Percentiles rank a stretch among this genome's conserved stretches.
Evolutionary conservation across 2,329 filamentous ascomycete species (phyloP).

Genomic region (Aspergillus flavus): DNA sequence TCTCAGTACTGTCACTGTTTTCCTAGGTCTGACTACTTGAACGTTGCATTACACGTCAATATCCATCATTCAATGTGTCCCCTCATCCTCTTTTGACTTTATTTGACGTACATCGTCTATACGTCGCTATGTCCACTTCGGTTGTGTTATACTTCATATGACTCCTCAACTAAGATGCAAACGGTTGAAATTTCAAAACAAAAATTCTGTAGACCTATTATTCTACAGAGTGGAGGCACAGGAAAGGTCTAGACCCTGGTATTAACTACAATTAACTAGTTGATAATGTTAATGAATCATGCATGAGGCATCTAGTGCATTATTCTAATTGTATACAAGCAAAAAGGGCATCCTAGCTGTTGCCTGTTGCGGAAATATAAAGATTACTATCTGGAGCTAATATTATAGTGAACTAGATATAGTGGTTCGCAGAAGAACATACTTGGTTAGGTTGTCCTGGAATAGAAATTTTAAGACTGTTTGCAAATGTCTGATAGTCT

Average conservation of each 20-base stretch:
- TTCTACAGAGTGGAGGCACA: neutral
- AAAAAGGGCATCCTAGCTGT: neutral
- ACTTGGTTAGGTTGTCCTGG: neutral
- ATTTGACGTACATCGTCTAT: neutral
- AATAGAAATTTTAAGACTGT: neutral
- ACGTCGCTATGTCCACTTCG: neutral
- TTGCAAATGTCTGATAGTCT: neutral
- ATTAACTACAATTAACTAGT: neutral
- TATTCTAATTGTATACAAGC: neutral
- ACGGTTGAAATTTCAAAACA: neutral
- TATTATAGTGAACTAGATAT: too few species aligned
- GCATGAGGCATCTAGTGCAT: neutral
- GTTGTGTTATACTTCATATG: neutral
- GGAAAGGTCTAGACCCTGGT: neutral
- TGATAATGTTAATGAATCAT: neutral
- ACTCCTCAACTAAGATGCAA: neutral
- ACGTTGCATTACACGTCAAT: neutral
- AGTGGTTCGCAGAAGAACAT: too few species aligned
- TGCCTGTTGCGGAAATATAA: neutral
- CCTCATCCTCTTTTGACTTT: neutral
- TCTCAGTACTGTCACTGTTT: neutral
- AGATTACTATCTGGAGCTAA: neutral
- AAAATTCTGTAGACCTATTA: neutral
- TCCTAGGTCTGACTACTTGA: neutral
- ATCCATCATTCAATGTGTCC: neutral